Evolutionary conservation across 2,329 filamentous ascomycete genomes (phyloP).

Genomic region (Pseudogymnoascus sp.): DNA sequence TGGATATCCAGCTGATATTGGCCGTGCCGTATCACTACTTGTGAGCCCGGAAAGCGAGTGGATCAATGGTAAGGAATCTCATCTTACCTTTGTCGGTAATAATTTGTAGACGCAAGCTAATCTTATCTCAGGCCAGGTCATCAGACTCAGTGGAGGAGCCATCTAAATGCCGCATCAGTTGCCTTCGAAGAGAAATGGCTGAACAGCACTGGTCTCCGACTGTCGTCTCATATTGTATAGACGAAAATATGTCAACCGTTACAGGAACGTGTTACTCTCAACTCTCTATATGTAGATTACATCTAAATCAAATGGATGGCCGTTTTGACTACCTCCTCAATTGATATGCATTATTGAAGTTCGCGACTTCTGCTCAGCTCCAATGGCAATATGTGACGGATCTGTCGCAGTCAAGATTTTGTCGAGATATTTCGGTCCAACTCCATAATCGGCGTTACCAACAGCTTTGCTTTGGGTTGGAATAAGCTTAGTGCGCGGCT

Average conservation of each 20-base stretch:
- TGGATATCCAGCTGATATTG: slow-evolving; percentile 51
- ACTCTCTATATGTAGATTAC: neutral
- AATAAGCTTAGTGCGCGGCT: neutral
- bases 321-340: neutral
- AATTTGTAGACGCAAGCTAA: slow-evolving; percentile 7
- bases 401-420: neutral
- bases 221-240: neutral
- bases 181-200: neutral
- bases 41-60: slow-evolving; percentile 54
- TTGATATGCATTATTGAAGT: neutral
- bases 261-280: neutral
- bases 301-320: neutral
- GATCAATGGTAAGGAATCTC: slow-evolving; percentile 49
- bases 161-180: slow-evolving; percentile 6
- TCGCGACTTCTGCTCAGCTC: neutral
- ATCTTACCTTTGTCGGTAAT: neutral
- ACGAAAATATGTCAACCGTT: neutral
- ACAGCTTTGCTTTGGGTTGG: neutral
- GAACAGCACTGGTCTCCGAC: neutral
- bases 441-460: neutral
- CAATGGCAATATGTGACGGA: neutral
- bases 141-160: slow-evolving; percentile 22
- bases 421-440: neutral
- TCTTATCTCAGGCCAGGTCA: slow-evolving; percentile 19
- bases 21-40: slow-evolving; percentile 45